Evolutionary conservation across 1,284 basidiomycete species (phyloP), one percentile per base, ranked within the genome.

Genomic region (Dichomitus squalens): DNA sequence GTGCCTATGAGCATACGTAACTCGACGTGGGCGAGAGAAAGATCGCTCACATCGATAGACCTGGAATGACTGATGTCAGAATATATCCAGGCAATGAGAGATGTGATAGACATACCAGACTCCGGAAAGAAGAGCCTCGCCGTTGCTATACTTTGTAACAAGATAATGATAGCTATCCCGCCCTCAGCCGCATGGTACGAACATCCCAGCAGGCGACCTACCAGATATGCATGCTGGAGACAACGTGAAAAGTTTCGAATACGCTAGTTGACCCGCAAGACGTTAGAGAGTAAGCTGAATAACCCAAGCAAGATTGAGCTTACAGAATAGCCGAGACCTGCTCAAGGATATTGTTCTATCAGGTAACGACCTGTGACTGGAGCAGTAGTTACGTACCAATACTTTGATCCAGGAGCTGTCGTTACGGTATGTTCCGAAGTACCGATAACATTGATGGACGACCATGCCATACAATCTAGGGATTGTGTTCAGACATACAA

Each of bases 201-300:
- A 5, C 2, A 21, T 2, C 16, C n/a, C n/a, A n/a, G n/a, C n/a
- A 23, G 9, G n/a, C 2, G 4, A 14, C 43, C 7, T 35, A 56
- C 55, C 55, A 51, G 7, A 38, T 16, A 29, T 56, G 55, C 3
- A 8, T 31, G 31, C 55, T 25, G 16, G 23, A 12, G 3, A 56
- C 25, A 6, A 56, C 35, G 25, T 56, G 55, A 23, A 52, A 40
- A 1, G 55, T 56, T 31, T 56, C 55, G 14, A 56, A 23, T 0
- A 40, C 34, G 25, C 55, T 56, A 41, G 12, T 16, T 8, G 20
- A 38, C 11, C 4, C 18, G 23, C n/a, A n/a, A n/a, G 5, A 2
- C 3, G 27, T 36, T 7, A 41, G 38, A n/a, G 38, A 8, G n/a
- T 12, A 9, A 29, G 27, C 23, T 12, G 23, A n/a, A 29, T 4